Base-by-base conservation (phyloP, 108 stramenopile genomes). In the Conticribra guillardii region DNA sequence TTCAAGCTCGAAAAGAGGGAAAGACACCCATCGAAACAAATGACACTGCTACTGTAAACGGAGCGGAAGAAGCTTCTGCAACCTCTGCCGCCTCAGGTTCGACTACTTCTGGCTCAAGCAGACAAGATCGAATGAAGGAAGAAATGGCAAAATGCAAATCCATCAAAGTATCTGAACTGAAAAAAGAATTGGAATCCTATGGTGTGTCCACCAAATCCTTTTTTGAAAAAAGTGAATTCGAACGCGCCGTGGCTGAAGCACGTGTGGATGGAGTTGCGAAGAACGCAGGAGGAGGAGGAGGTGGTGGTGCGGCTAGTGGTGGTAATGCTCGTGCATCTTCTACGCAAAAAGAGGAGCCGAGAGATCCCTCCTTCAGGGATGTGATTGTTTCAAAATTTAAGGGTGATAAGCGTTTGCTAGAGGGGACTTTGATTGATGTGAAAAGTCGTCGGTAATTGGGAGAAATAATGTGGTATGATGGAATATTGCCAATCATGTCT, bases 201-300 rank as follows among this genome's bases (percentile, higher is more conserved):
- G 82, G 79, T 7, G 22, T 83, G 45, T 76, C 74, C 5, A 80
- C 79, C 32, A 80, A 76, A 34, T 54, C 58, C 7, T 83, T 56
- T 44, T 83, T 83, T 50, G 82, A 83, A 62, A 93, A 93, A 61
- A 71, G 77, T 19, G 91, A 93, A 67, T 93, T 93, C 74, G 87
- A 90, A 11, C 61, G 79, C 15, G 91, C 91, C 19, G 81, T 85
- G 11, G 91, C 91, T 9, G 83, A 89, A 53, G 84, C 84, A 1
- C 51, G 85, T 50, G 91, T 89, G 19, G 87, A 90, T 67, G 84
- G 83, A 23, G 69, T 81, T 15, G 60, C 37, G 28, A 71, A 80
- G 45, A 37, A 24, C 28, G 31, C 69, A 18, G 34, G 8, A 47
- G 53, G 76, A 4, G 60, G 52, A 46, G 57, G 46, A 0, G 24